Conservation (phyloP, 2,329 filamentous ascomycete species). For the Penicillium sp. region DNA sequence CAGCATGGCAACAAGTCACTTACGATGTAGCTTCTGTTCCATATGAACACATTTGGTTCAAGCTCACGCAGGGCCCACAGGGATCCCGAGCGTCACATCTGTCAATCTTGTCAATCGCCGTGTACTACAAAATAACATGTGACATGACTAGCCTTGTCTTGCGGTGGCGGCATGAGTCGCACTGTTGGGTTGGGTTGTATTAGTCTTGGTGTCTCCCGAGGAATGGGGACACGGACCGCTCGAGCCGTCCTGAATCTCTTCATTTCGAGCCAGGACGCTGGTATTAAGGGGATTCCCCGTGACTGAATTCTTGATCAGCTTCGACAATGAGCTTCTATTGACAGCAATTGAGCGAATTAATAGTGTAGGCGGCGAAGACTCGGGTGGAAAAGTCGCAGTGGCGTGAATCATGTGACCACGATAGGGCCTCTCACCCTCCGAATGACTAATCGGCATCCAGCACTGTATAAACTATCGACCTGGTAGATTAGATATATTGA, state of each 20-base stretch:
- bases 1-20: not conserved
- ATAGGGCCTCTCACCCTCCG: too few relatives aligned
- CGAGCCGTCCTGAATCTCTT: conserved; percentile 12
- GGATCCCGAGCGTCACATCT: conserved; percentile 12
- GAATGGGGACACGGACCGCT: conserved; percentile 3
- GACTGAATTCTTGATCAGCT: not conserved
- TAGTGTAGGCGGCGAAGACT: not conserved
- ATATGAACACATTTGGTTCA: conserved; percentile 7
- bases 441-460: too few relatives aligned
- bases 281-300: not conserved
- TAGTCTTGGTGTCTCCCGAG: not conserved
- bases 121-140: not conserved
- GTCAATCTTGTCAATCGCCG: not conserved
- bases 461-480: too few relatives aligned
- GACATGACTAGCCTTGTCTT: conserved; percentile 8
- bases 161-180: conserved; percentile 12
- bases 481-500: too few relatives aligned
- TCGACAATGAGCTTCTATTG: not conserved
- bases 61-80: conserved; percentile 8
- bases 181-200: not conserved
- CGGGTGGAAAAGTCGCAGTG: not conserved
- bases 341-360: not conserved
- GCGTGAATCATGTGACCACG: not conserved
- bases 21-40: conserved; percentile 10
- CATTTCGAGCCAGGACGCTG: not conserved